Conservation (phyloP, 305 asterid genomes). For the Fraxinus ornus region DNA sequence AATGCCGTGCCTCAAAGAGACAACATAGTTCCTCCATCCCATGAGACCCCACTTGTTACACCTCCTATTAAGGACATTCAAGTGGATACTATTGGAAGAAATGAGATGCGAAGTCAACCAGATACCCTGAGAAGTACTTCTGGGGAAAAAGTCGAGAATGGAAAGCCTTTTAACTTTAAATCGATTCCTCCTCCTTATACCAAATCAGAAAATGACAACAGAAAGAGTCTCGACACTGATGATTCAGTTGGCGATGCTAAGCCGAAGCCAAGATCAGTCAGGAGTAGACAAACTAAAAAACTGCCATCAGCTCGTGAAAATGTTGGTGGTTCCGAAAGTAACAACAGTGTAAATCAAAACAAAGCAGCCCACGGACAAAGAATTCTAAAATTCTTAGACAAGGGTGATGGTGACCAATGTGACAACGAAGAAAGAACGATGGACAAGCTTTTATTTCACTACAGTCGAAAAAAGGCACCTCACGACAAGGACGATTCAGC, state of each 20-base stretch:
- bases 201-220: conserved; percentile 26
- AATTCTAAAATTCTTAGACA: conserved; percentile 39
- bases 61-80: conserved; percentile 37
- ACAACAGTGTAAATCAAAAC: conserved; percentile 21
- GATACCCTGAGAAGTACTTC: conserved; percentile 8
- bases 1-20: not conserved
- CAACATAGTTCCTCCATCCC: not conserved
- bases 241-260: conserved; percentile 23
- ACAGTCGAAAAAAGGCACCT: conserved; percentile 46
- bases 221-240: not conserved
- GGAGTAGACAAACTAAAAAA: conserved; percentile 32
- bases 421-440: conserved; percentile 54
- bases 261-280: conserved; percentile 49
- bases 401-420: conserved; percentile 19
- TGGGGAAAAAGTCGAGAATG: conserved; percentile 31
- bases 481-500: conserved; percentile 20
- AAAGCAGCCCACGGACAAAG: conserved; percentile 36
- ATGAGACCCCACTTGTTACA: not conserved
- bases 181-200: conserved; percentile 55
- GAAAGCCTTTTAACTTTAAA: conserved; percentile 26
- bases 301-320: conserved; percentile 15
- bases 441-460: conserved; percentile 47
- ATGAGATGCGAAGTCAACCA: conserved; percentile 21
- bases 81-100: conserved; percentile 26
- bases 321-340: conserved; percentile 1